Evolutionary conservation across 2,329 filamentous ascomycete species (phyloP).

Genomic region (Emmonsiellopsis sp.): DNA sequence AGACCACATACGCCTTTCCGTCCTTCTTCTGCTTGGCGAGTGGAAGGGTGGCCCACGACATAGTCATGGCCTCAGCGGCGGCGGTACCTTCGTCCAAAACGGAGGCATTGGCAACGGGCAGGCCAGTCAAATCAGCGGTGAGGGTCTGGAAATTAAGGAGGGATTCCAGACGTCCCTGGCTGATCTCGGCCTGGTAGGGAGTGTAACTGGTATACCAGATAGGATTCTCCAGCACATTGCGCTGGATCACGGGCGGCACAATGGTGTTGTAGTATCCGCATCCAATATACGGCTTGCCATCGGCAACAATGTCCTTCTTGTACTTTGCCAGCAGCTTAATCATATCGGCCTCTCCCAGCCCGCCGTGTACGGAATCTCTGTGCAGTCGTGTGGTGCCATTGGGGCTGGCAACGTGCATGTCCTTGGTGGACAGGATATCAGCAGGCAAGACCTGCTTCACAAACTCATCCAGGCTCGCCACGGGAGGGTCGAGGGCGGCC

Average conservation of each 20-base stretch:
- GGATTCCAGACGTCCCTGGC: slow-evolving; percentile 84
- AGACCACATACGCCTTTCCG: slow-evolving; percentile 77
- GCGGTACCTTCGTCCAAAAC: slow-evolving; percentile 86
- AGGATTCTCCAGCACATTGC: slow-evolving; percentile 85
- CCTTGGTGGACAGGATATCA: slow-evolving; percentile 61
- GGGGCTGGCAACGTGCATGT: slow-evolving; percentile 49
- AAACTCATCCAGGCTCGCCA: slow-evolving; percentile 67
- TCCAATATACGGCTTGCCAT: slow-evolving; percentile 63
- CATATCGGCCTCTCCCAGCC: slow-evolving; percentile 39
- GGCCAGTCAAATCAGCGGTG: slow-evolving; percentile 74
- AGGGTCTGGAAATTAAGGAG: slow-evolving; percentile 93
- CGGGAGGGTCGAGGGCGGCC: slow-evolving; percentile 64
- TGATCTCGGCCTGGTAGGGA: slow-evolving; percentile 94
- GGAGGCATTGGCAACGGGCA: slow-evolving; percentile 84
- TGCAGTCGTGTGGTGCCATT: slow-evolving; percentile 31
- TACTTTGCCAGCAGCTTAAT: slow-evolving; percentile 31
- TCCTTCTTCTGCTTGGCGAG: slow-evolving; percentile 60
- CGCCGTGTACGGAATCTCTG: slow-evolving; percentile 28
- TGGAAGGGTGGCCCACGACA: slow-evolving; percentile 71
- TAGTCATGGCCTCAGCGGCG: slow-evolving; percentile 89
- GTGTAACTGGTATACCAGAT: slow-evolving; percentile 98
- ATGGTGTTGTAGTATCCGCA: slow-evolving; percentile 82
- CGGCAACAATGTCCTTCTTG: slow-evolving; percentile 49
- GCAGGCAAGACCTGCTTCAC: slow-evolving; percentile 72
- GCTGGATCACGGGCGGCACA: slow-evolving; percentile 80